A percentile compares a stretch with the other conserved stretches of the same genome.
Conservation (phyloP, 768 basidiomycete species). For the Suillus americanus region DNA sequence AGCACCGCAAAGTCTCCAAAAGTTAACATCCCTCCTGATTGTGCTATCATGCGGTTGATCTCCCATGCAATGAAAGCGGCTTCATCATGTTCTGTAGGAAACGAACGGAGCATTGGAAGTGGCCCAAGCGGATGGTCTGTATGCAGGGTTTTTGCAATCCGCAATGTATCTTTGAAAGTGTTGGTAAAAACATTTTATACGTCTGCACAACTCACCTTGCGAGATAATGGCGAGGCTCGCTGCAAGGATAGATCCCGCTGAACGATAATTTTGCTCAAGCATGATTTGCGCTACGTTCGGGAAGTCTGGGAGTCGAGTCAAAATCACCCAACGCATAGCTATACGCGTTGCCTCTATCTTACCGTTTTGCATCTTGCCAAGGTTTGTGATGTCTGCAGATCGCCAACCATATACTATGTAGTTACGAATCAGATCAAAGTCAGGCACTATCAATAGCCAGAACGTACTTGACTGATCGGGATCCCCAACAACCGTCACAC, state of each 20-base stretch:
- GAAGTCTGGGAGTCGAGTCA: constrained; percentile 50
- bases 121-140: constrained; percentile 66
- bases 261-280: constrained; percentile 86
- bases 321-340: neutral
- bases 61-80: constrained; percentile 72
- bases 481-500: constrained; percentile 84
- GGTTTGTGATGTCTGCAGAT: constrained; percentile 73
- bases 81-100: constrained; percentile 59
- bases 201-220: constrained; percentile 53
- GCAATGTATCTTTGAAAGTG: constrained; percentile 56
- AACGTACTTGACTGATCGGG: constrained; percentile 82
- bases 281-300: constrained; percentile 62
- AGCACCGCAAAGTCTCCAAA: constrained; percentile 85
- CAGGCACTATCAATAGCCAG: neutral
- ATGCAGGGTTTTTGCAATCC: constrained; percentile 71
- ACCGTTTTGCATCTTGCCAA: constrained; percentile 72
- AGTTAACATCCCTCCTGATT: constrained; percentile 65
- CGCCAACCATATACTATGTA: constrained; percentile 80
- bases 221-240: constrained; percentile 77
- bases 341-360: neutral
- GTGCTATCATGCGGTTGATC: constrained; percentile 74
- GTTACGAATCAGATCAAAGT: neutral
- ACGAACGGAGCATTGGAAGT: constrained; percentile 55
- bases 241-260: constrained; percentile 71
- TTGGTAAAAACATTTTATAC: neutral